Percentiles rank a stretch among this genome's conserved stretches.
Evolutionary conservation across 768 basidiomycete genomes (phyloP).

Genomic region (Floccularia luteovirens): DNA sequence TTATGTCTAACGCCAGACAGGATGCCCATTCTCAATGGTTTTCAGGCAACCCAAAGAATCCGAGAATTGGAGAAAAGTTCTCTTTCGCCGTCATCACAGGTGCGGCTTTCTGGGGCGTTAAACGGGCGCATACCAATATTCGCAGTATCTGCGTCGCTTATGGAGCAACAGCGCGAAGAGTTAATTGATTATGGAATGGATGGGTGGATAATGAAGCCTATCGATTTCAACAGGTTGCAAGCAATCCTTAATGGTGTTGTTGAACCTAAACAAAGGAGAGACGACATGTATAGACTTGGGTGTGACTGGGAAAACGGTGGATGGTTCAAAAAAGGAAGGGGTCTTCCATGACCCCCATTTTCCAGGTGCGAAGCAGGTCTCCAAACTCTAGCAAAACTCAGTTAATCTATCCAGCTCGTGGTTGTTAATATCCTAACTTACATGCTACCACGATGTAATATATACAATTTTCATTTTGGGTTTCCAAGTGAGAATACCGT

Average conservation of each 20-base stretch:
- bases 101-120: constrained; percentile 34
- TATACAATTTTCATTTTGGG: no score
- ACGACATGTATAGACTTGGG: constrained; percentile 43
- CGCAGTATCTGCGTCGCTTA: constrained; percentile 72
- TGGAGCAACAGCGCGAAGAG: constrained; percentile 47
- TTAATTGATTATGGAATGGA: constrained; percentile 54
- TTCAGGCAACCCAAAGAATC: constrained; percentile 60
- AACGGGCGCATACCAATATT: constrained; percentile 74
- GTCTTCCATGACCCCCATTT: no score
- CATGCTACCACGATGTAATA: no score
- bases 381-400: no score
- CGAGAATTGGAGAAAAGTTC: constrained; percentile 44
- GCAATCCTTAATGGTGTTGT: constrained; percentile 52
- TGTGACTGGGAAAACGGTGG: constrained; percentile 59
- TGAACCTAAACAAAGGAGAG: constrained; percentile 39
- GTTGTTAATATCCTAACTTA: no score
- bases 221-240: constrained; percentile 65
- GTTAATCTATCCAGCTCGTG: no score
- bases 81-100: constrained; percentile 4
- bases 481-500: no score
- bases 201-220: constrained; percentile 81
- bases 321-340: constrained; percentile 38
- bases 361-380: no score
- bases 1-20: constrained; percentile 20
- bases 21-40: constrained; percentile 78